A percentile compares a stretch with the other conserved stretches of the same genome.
phyloP scores from a whole-genome alignment of 805 yeast species.

The Schwanniomyces sp. region DNA sequence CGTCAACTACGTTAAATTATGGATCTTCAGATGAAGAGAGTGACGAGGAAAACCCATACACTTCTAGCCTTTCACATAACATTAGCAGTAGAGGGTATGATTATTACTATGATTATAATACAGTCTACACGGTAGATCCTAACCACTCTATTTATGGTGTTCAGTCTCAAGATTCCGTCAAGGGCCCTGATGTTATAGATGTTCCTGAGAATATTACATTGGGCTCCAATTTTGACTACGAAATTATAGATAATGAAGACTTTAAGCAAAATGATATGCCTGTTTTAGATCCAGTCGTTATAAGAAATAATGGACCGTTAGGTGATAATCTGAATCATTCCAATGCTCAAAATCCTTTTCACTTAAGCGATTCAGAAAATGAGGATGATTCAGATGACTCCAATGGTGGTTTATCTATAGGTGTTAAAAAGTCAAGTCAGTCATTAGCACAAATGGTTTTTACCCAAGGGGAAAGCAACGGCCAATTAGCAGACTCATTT shows the following conservation, averaged over 20 bases:
- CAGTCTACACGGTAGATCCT: constrained; percentile 63
- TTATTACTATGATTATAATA: constrained; percentile 76
- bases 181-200: constrained; percentile 41
- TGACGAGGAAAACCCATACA: constrained; percentile 54
- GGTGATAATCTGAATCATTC: background rate
- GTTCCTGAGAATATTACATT: constrained; percentile 46
- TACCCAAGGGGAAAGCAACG: constrained; percentile 13
- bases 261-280: constrained; percentile 18
- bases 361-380: constrained; percentile 17
- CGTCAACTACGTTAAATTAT: constrained; percentile 82
- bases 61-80: constrained; percentile 65
- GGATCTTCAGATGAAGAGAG: constrained; percentile 65
- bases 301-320: constrained; percentile 8
- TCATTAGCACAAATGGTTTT: constrained; percentile 44
- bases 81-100: constrained; percentile 66
- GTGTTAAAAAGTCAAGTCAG: constrained; percentile 40
- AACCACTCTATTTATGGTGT: constrained; percentile 39
- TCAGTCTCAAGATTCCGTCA: constrained; percentile 18
- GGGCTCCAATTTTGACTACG: constrained; percentile 41
- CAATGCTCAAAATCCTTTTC: constrained; percentile 1
- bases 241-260: constrained; percentile 28
- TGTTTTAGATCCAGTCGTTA: constrained; percentile 21
- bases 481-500: constrained; percentile 19
- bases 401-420: constrained; percentile 39
- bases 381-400: constrained; percentile 30